Conservation (phyloP, 441 rosid species). For the Croton laevigatus region DNA sequence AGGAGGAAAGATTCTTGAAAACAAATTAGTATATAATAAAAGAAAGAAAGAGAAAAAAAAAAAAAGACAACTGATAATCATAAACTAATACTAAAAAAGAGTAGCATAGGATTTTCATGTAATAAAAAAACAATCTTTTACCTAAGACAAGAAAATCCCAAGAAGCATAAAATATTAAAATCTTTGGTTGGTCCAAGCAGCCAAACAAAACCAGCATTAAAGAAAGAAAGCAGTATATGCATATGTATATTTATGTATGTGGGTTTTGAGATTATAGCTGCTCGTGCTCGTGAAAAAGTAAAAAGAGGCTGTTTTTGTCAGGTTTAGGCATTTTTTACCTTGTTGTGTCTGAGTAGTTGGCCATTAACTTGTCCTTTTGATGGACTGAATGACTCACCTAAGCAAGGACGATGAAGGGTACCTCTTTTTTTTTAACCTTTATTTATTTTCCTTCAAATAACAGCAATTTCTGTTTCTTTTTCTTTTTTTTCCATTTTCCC, state of each 20-base stretch:
- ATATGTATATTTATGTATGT: background rate
- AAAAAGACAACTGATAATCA: background rate
- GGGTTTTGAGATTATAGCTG: conserved; percentile 21
- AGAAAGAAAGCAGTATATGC: background rate
- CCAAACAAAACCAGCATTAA: conserved; percentile 12
- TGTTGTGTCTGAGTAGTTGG: conserved; percentile 32
- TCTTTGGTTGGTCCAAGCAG: conserved; percentile 28
- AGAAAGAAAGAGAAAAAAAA: background rate
- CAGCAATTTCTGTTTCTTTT: background rate
- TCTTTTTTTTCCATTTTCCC: background rate
- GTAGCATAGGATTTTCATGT: background rate
- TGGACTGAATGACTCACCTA: conserved; percentile 15
- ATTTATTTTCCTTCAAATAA: background rate
- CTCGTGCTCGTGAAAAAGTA: conserved; percentile 36
- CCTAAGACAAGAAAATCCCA: background rate
- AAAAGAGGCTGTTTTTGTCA: conserved; percentile 25
- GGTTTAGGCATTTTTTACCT: conserved; percentile 26
- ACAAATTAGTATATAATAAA: background rate
- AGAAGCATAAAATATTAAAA: background rate
- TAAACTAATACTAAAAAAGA: background rate
- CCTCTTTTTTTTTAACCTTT: background rate
- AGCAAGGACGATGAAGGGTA: background rate
- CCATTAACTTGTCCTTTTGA: conserved; percentile 25
- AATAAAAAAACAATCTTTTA: background rate
- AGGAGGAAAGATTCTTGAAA: background rate